These are phyloP conservation scores for Pleurotus platypus DNA, from an alignment of 768 basidiomycete genomes.

Conservation along the genomic window DNA sequence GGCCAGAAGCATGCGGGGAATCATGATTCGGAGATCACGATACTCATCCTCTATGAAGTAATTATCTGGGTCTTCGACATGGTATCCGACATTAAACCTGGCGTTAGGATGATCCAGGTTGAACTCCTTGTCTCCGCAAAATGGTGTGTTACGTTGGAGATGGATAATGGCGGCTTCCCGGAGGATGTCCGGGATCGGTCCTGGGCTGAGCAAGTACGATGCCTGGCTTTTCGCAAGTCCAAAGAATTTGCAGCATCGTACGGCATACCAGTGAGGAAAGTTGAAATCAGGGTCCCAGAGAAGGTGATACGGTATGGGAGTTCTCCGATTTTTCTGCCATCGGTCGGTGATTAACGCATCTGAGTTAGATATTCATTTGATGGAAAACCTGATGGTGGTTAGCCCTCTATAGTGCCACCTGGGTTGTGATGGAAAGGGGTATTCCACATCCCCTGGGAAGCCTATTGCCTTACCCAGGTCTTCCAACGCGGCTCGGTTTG, in stretches of 20 bases:
- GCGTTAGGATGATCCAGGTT: not conserved
- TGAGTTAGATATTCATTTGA: not conserved
- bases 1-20: not conserved
- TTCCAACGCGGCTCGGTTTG: not conserved
- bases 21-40: not conserved
- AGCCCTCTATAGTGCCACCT: not conserved
- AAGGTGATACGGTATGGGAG: not conserved
- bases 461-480: not conserved
- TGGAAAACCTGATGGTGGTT: not conserved
- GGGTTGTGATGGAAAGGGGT: not conserved
- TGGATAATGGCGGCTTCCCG: not conserved
- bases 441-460: not conserved
- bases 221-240: not conserved
- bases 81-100: not conserved
- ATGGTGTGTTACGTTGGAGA: not conserved
- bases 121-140: not conserved
- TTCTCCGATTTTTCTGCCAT: not conserved
- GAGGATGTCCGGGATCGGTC: not conserved
- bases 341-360: not conserved
- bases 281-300: not conserved
- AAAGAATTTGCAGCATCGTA: not conserved
- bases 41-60: not conserved
- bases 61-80: not conserved
- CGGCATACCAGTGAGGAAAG: no score
- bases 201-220: not conserved